Base-by-base conservation (phyloP, 306 rosid species). In the Prunus persica region DNA sequence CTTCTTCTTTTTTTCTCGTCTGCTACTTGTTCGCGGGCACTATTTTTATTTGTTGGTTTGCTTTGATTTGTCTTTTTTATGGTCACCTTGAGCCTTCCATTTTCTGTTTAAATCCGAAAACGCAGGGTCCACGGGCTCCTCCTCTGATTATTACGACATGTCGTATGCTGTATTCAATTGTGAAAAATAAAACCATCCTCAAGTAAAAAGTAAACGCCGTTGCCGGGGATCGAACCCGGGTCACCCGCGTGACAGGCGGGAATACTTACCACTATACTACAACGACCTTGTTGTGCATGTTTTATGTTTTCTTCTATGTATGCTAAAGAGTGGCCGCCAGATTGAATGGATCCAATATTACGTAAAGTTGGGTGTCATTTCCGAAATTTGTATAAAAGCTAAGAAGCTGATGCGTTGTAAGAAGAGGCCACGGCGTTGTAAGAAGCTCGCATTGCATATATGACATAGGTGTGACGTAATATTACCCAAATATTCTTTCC, bases 181-280 rank as follows among this genome's bases (percentile, higher is more conserved):
- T 65, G 27, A 16, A 65, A 65, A 11, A 27, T 2, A 61, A 38
- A 34, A 19, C 1, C 2, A 65, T 32, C 12, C 15, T 9, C 4
- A 0, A 2, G 10, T 8, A 12, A 11, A 11, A 11, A 2, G 1
- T 0, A 43, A n/a, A 0, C 56, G 55, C 72, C 55, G 72, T 22
- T 45, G 72, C 72, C 56, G 72, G 72, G 56, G 72, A 67, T 67
- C 71, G 43, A 38, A 38, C 43, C 43, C 43, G 43, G 43, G 43
- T 38, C 43, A 38, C 43, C 43, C 9, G 43, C 43, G 43, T 38
- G 43, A 67, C 72, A 24, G 57, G 22, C 55, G 22, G 20, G 22
- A 67, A 67, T 46, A 69, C 73, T 67, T 49, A 69, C 60, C 60
- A 69, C 61, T 49, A 69, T 69, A 69, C 73, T 69, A 49, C 73